Evolutionary conservation across 176 grass and related monocot species (phyloP).

Genomic region (Stipa capillata): DNA sequence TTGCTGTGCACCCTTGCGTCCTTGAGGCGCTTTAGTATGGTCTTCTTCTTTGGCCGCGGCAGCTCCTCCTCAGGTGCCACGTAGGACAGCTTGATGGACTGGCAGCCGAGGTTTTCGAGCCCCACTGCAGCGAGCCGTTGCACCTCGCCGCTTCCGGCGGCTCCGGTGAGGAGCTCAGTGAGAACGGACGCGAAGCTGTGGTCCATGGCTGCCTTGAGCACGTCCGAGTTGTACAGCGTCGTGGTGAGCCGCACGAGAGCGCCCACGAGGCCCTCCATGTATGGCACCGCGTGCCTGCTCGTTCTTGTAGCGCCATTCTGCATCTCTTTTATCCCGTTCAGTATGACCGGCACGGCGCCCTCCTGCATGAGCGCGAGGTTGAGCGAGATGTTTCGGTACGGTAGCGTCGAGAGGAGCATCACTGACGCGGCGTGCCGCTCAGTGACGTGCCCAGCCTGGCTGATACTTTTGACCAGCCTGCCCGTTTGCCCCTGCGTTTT

Average conservation of each 20-base stretch:
- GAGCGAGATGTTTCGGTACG: constrained; percentile 62
- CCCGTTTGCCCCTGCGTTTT: constrained; percentile 62
- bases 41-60: constrained; percentile 36
- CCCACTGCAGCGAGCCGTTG: constrained; percentile 62
- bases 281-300: constrained; percentile 38
- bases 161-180: constrained; percentile 35
- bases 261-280: constrained; percentile 67
- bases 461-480: constrained; percentile 48
- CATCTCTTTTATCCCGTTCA: constrained; percentile 47
- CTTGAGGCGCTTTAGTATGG: constrained; percentile 37
- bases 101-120: constrained; percentile 71
- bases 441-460: constrained; percentile 28
- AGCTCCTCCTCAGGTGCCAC: constrained; percentile 29
- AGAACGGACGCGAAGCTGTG: constrained; percentile 47
- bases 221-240: constrained; percentile 60
- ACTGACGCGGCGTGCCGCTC: constrained; percentile 48
- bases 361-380: constrained; percentile 59
- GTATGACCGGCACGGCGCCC: constrained; percentile 31
- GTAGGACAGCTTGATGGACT: constrained; percentile 64
- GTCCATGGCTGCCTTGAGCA: constrained; percentile 44
- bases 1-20: constrained; percentile 39
- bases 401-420: constrained; percentile 60
- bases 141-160: constrained; percentile 46
- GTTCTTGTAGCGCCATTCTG: constrained; percentile 29
- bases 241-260: constrained; percentile 64